A percentile compares a stretch with the other conserved stretches of the same genome.
Evolutionary conservation across 306 rosid genomes (phyloP).

Genomic region (Pyrus communis): DNA sequence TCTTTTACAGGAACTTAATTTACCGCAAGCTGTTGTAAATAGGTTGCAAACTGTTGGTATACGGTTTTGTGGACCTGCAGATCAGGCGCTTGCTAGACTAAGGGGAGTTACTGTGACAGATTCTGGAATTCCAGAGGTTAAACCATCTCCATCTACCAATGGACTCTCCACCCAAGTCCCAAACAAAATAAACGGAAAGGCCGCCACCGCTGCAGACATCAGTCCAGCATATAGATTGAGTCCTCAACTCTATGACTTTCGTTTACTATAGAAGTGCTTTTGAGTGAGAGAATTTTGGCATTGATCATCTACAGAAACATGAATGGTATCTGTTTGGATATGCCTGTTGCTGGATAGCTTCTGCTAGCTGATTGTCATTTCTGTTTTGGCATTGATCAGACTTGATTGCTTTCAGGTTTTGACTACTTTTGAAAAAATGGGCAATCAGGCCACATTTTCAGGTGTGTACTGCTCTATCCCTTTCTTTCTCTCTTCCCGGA

Average conservation of each 20-base stretch:
- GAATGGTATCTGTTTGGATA: background rate
- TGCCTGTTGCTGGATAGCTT: background rate
- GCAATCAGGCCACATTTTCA: too few relatives aligned
- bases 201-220: conserved; percentile 39
- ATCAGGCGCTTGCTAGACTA: too few relatives aligned
- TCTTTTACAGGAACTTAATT: too few relatives aligned
- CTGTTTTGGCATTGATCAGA: background rate
- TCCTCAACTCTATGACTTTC: background rate
- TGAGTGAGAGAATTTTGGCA: background rate
- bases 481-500: too few relatives aligned
- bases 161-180: conserved; percentile 46
- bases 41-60: too few relatives aligned
- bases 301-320: background rate
- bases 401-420: background rate
- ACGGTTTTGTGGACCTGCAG: too few relatives aligned
- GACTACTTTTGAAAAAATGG: background rate
- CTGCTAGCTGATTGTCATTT: background rate
- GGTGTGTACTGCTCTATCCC: too few relatives aligned
- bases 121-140: conserved; percentile 67
- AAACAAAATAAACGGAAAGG: conserved; percentile 29
- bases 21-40: too few relatives aligned
- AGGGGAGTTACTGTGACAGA: conserved; percentile 77
- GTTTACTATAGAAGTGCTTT: background rate
- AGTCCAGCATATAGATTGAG: conserved; percentile 26
- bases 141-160: conserved; percentile 40